These are phyloP conservation scores for Lophium mytilinum DNA, from an alignment of 495 filamentous ascomycete species.

Conservation along the genomic window DNA sequence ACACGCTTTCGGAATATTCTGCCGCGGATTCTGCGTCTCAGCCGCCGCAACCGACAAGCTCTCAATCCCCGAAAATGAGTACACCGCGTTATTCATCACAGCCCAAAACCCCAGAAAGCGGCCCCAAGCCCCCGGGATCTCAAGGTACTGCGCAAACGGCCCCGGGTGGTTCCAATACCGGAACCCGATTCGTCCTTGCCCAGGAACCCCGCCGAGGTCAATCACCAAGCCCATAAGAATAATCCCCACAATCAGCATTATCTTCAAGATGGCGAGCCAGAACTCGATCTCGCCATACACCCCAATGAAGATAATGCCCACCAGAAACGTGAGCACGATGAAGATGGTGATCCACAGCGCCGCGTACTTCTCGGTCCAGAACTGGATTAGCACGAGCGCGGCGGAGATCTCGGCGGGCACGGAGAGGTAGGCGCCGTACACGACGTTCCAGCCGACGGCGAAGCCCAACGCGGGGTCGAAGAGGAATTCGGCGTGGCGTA, in stretches of 20 bases:
- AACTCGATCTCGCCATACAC: slow-evolving; percentile 39
- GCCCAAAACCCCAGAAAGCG: slow-evolving; percentile 52
- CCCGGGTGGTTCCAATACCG: slow-evolving; percentile 48
- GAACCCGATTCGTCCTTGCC: slow-evolving; percentile 34
- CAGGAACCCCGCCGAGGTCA: slow-evolving; percentile 33
- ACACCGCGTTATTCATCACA: slow-evolving; percentile 52
- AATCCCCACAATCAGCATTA: slow-evolving; percentile 45
- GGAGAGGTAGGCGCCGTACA: slow-evolving; percentile 40
- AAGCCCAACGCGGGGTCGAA: slow-evolving; percentile 30
- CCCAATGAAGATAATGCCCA: slow-evolving; percentile 35
- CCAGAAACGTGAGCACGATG: slow-evolving; percentile 45
- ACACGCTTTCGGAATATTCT: not conserved
- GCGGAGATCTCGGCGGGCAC: slow-evolving; percentile 57
- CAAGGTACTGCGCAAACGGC: slow-evolving; percentile 41
- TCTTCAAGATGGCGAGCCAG: slow-evolving; percentile 38
- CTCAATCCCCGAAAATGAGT: slow-evolving; percentile 45
- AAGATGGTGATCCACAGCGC: slow-evolving; percentile 49
- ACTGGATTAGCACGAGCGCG: slow-evolving; percentile 51
- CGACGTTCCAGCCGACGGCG: slow-evolving; percentile 42
- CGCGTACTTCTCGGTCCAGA: slow-evolving; percentile 48
- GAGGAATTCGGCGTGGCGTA: slow-evolving; percentile 27
- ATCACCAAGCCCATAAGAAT: slow-evolving; percentile 43
- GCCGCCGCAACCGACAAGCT: not conserved
- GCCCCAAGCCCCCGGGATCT: slow-evolving; percentile 34
- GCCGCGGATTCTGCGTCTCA: slow-evolving; percentile 5